Percentiles rank a stretch among this genome's conserved stretches.
phyloP scores from a whole-genome alignment of 352 stramenopile species.

The Pythium oligandrum region DNA sequence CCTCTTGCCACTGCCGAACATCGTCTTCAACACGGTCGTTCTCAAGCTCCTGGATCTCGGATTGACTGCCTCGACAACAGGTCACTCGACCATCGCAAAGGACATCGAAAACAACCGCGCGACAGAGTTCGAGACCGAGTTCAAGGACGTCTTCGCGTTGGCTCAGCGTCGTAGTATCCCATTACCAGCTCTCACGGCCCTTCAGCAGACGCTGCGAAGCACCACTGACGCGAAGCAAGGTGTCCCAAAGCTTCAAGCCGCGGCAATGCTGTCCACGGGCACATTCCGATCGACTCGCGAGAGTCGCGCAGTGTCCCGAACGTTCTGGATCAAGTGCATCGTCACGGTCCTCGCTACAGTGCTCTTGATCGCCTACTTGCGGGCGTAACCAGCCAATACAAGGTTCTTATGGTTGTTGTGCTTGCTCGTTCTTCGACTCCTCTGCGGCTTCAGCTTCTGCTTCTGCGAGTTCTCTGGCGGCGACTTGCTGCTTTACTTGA shows the following conservation, averaged over 20 bases:
- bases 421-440: conserved; percentile 9
- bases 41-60: conserved; percentile 56
- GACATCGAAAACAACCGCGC: conserved; percentile 40
- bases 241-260: conserved; percentile 30
- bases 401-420: conserved; percentile 18
- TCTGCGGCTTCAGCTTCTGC: conserved; percentile 9
- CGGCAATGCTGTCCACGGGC: conserved; percentile 36
- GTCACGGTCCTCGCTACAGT: conserved; percentile 56
- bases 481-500: no score
- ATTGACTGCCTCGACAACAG: conserved; percentile 22
- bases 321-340: conserved; percentile 70
- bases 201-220: conserved; percentile 39
- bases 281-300: conserved; percentile 28
- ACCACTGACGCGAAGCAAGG: conserved; percentile 11
- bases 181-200: conserved; percentile 42
- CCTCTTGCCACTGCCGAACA: conserved; percentile 67
- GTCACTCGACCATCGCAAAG: conserved; percentile 42
- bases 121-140: conserved; percentile 64
- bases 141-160: conserved; percentile 74
- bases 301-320: conserved; percentile 42
- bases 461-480: conserved; percentile 8
- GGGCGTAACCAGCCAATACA: conserved; percentile 10
- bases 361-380: conserved; percentile 48
- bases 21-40: conserved; percentile 59
- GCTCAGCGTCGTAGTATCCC: conserved; percentile 33